Conservation (phyloP, 768 basidiomycete species). For the Psilocybe subaeruginosa region DNA sequence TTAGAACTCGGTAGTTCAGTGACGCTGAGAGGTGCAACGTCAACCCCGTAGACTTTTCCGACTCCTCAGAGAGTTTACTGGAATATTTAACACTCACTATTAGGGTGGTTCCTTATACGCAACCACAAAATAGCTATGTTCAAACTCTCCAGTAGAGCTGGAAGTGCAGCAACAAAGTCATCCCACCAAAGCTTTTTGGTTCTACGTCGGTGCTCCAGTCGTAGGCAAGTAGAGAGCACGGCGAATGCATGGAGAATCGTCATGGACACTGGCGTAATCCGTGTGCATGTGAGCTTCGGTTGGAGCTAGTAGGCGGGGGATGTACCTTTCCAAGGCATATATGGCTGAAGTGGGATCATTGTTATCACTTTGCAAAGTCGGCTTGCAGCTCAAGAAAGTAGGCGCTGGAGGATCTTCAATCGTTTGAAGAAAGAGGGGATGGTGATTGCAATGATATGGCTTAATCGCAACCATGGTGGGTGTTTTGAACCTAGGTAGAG, state of each 20-base stretch:
- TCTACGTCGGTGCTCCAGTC: constrained; percentile 12
- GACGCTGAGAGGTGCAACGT: not conserved
- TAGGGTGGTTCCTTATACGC: not conserved
- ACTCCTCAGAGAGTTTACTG: too few species aligned
- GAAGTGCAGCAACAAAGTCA: constrained; percentile 15
- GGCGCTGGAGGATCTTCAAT: too few species aligned
- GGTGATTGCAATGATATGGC: too few species aligned
- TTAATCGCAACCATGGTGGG: too few species aligned
- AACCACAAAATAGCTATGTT: constrained; percentile 11
- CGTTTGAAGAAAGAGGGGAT: too few species aligned
- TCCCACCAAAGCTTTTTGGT: constrained; percentile 20
- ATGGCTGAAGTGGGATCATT: constrained; percentile 5
- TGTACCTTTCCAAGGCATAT: constrained; percentile 9
- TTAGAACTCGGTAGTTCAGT: not conserved
- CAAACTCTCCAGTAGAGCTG: constrained; percentile 7
- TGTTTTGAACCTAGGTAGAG: too few species aligned
- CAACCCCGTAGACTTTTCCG: not conserved
- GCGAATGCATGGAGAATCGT: constrained; percentile 5
- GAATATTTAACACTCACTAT: not conserved
- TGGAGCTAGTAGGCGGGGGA: not conserved
- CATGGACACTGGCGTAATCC: not conserved
- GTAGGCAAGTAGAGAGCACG: constrained; percentile 8
- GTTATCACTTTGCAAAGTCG: too few species aligned
- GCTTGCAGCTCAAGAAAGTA: too few species aligned
- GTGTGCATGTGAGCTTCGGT: not conserved